These are phyloP conservation scores for Russula sp. DNA, from an alignment of 768 basidiomycete genomes.

Conservation along the genomic window DNA sequence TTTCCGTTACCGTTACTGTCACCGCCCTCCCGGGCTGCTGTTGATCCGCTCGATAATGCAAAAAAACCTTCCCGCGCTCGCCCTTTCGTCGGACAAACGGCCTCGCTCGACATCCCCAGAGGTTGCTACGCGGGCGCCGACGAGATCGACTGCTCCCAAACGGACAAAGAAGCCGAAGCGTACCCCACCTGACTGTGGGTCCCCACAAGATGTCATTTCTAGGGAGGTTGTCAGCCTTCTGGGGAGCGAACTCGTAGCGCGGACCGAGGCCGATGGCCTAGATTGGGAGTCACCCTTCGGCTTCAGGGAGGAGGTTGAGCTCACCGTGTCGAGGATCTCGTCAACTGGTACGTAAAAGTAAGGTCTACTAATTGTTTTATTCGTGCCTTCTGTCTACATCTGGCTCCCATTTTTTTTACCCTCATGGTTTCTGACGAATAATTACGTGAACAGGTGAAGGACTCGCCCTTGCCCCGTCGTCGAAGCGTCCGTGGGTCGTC, in stretches of 20 bases:
- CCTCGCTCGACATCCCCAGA: conserved; percentile 31
- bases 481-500: conserved; percentile 67
- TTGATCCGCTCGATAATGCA: conserved; percentile 7
- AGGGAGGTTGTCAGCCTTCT: conserved; percentile 68
- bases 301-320: conserved; percentile 58
- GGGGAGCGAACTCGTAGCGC: conserved; percentile 55
- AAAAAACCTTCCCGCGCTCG: background rate
- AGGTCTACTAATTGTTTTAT: background rate
- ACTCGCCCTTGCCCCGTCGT: conserved; percentile 51
- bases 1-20: background rate
- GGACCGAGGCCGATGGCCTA: conserved; percentile 45
- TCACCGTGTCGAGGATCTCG: conserved; percentile 59
- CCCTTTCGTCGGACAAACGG: conserved; percentile 36
- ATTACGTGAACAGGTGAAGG: conserved; percentile 54
- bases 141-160: conserved; percentile 20
- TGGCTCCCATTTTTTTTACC: background rate
- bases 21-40: background rate
- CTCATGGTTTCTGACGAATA: background rate
- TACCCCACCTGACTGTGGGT: conserved; percentile 56
- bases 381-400: background rate
- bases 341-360: conserved; percentile 57
- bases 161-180: conserved; percentile 40
- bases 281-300: conserved; percentile 61
- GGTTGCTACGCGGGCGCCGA: background rate
- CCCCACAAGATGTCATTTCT: conserved; percentile 71